Evolutionary conservation across 352 stramenopile species (phyloP), one percentile per base, ranked within the genome.

Genomic region (Phytophthora constricta): DNA sequence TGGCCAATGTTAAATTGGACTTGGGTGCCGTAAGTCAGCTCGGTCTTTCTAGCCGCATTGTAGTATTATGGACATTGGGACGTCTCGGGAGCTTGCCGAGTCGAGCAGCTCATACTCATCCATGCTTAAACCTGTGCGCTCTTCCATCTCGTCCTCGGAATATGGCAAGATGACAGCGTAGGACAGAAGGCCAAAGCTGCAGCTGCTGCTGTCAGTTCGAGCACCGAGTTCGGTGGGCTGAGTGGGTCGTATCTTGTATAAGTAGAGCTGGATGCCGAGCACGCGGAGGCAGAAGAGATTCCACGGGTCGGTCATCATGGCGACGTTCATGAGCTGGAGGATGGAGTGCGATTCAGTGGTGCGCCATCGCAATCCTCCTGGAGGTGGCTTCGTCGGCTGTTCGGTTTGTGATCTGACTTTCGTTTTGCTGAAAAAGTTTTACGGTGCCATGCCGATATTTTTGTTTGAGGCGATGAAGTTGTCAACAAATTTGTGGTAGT

Each of bases 241-340:
- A 50, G 14, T 19, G 8, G 43, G 13, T 17, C 50, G 34, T 59
- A 60, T 63, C 34, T 64, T 55, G 56, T 82, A 82, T 20, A 80
- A 57, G 62, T 76, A 80, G 13, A 82, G 52, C 4, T 72, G 41
- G 16, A 63, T 25, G 0, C 74, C 74, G n/a, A 79, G 19, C 28
- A 80, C 27, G 4, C 62, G 54, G 2, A 82, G 45, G 8, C 61
- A 68, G 5, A 70, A 56, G 52, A 80, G 61, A 43, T 68, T 77
- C 68, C 59, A 79, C 42, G 74, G 72, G 22, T 83, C 74, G 22
- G 68, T 83, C 72, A 83, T 80, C 74, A 80, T 83, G 11, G 72
- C 66, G 27, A 79, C 67, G 33, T 83, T 83, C 64, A 83, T 77
- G 20, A 83, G 61, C 26, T 72, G 61, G 17, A 79, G 43, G 20